Evolutionary conservation across 225 moss, liverwort and hornwort species (phyloP).

Genomic region (Sphagnum tenellum): DNA sequence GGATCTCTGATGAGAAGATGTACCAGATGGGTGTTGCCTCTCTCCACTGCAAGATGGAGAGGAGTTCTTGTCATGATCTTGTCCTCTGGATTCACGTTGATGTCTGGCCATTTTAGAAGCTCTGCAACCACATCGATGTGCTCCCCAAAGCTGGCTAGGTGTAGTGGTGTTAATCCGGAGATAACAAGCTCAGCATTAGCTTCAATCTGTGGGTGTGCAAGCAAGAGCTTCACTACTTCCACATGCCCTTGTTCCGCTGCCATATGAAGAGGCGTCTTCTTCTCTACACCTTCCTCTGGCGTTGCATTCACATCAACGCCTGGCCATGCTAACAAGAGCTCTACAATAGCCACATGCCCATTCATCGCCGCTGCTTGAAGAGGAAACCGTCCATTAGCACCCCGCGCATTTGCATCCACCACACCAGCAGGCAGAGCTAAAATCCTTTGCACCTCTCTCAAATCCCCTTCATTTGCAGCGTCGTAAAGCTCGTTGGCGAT

Average conservation of each 20-base stretch:
- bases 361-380: slow-evolving; percentile 4
- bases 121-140: slow-evolving; percentile 21
- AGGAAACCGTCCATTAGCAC: background rate
- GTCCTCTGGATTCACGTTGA: slow-evolving; percentile 27
- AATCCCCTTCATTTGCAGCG: slow-evolving; percentile 4
- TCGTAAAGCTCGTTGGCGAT: slow-evolving; percentile 6
- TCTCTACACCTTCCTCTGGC: slow-evolving; percentile 6
- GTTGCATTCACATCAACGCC: slow-evolving; percentile 5
- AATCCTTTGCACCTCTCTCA: background rate
- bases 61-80: slow-evolving; percentile 11
- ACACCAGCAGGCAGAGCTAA: background rate
- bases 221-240: slow-evolving; percentile 2
- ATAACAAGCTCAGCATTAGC: slow-evolving; percentile 8
- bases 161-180: slow-evolving; percentile 30
- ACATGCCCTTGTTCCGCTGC: slow-evolving; percentile 8
- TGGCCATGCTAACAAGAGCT: slow-evolving; percentile 6
- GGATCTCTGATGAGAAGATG: background rate
- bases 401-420: slow-evolving; percentile 3
- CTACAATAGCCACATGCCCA: slow-evolving; percentile 9
- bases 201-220: slow-evolving; percentile 2
- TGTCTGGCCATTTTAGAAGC: slow-evolving; percentile 33
- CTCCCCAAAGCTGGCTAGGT: slow-evolving; percentile 26
- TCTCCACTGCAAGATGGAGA: slow-evolving; percentile 7
- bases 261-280: slow-evolving; percentile 9
- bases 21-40: slow-evolving; percentile 2